Evolutionary conservation across 768 basidiomycete genomes (phyloP).

Genomic region (Mrakia gelida): DNA sequence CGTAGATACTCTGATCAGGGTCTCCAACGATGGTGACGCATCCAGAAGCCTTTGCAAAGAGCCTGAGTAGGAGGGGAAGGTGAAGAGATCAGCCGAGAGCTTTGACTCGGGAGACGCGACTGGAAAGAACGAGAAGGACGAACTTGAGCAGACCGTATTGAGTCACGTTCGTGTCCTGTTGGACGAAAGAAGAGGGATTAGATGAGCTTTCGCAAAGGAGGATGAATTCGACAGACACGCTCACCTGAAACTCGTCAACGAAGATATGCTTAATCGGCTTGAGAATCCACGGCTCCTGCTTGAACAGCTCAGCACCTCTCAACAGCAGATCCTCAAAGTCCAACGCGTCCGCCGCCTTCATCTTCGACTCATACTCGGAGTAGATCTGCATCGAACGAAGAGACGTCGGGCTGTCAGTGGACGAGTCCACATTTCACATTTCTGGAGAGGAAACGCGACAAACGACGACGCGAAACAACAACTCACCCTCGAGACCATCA

Average conservation of each 20-base stretch:
- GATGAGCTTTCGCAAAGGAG: not conserved
- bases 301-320: constrained; percentile 47
- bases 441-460: not conserved
- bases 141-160: constrained; percentile 73
- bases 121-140: constrained; percentile 51
- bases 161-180: constrained; percentile 70
- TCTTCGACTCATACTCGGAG: constrained; percentile 59
- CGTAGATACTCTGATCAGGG: constrained; percentile 88
- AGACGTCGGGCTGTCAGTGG: not conserved
- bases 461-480: not conserved
- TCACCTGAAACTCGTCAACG: constrained; percentile 73
- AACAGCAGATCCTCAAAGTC: constrained; percentile 81
- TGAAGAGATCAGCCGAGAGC: constrained; percentile 44
- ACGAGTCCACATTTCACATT: no score
- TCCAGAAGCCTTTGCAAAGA: not conserved
- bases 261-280: constrained; percentile 57
- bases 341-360: constrained; percentile 62
- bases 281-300: constrained; percentile 51
- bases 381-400: constrained; percentile 49
- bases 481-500: constrained; percentile 41
- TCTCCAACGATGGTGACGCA: constrained; percentile 74
- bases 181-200: not conserved
- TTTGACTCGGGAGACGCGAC: not conserved
- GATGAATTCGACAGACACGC: not conserved
- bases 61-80: constrained; percentile 38